Evolutionary conservation across 208 protist species (phyloP).

Genomic region (Crithidia brevicula): DNA sequence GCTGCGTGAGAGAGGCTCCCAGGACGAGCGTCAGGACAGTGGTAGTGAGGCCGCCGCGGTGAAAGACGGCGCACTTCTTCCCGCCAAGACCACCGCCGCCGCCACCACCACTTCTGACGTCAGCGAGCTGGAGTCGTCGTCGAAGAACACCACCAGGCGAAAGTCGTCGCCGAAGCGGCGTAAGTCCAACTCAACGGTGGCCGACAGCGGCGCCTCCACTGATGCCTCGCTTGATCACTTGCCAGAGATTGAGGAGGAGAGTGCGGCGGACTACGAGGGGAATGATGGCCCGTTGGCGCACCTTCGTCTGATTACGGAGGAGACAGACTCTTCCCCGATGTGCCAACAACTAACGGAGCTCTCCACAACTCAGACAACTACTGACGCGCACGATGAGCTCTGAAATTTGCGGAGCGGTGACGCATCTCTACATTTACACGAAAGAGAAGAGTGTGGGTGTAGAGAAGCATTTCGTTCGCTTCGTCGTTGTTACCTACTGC

Average conservation of each 20-base stretch:
- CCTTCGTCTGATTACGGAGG: conserved; percentile 21
- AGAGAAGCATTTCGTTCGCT: no score
- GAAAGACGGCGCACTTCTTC: no score
- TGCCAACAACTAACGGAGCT: conserved; percentile 17
- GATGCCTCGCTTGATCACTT: neutral
- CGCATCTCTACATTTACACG: no score
- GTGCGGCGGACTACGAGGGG: neutral
- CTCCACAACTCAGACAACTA: neutral
- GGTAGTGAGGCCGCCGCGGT: no score
- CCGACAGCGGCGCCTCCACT: neutral
- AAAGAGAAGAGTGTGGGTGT: no score
- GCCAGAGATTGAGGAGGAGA: neutral
- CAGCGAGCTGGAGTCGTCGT: no score
- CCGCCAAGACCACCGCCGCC: no score
- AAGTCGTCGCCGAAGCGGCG: no score
- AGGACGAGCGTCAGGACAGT: neutral
- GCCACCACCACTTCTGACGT: no score
- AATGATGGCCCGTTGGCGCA: conserved; percentile 4
- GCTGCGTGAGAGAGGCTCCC: conserved; percentile 2
- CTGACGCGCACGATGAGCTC: neutral
- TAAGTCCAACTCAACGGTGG: conserved; percentile 20
- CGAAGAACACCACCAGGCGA: no score
- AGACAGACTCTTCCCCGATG: neutral
- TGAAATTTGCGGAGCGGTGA: no score
- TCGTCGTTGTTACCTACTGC: no score